Conservation (phyloP, 164 flowering plant species). For the Magnolia officinalis region DNA sequence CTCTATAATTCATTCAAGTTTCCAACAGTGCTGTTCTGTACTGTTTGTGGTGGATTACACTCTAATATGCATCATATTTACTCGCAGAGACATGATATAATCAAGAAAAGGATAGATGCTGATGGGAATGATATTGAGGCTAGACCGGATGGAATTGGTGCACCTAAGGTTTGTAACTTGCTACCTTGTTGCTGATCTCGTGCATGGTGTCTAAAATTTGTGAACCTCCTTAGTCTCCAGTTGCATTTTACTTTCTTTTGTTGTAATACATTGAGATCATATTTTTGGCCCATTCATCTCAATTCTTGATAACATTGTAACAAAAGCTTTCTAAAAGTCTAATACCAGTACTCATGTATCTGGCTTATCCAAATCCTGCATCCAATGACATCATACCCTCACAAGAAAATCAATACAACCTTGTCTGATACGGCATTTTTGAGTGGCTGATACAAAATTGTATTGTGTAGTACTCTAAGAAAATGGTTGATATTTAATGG, state of each 20-base stretch:
- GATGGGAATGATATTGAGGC: constrained; percentile 70
- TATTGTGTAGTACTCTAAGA: too few relatives aligned
- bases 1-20: not conserved
- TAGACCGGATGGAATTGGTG: constrained; percentile 65
- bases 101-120: constrained; percentile 66
- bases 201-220: not conserved
- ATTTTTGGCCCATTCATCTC: not conserved
- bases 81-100: constrained; percentile 74
- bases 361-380: not conserved
- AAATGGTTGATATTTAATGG: not conserved
- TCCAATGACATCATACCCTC: not conserved
- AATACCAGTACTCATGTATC: not conserved
- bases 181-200: not conserved
- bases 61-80: not conserved
- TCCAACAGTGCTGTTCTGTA: not conserved
- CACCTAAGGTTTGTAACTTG: constrained; percentile 54
- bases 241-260: too few relatives aligned
- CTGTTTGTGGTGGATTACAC: too few relatives aligned
- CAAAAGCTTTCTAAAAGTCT: too few relatives aligned
- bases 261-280: too few relatives aligned
- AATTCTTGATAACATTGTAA: not conserved
- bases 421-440: too few relatives aligned
- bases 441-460: too few relatives aligned
- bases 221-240: not conserved
- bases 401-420: not conserved